Conservation (phyloP, 2,329 filamentous ascomycete species). For the Madurella mycetomatis region DNA sequence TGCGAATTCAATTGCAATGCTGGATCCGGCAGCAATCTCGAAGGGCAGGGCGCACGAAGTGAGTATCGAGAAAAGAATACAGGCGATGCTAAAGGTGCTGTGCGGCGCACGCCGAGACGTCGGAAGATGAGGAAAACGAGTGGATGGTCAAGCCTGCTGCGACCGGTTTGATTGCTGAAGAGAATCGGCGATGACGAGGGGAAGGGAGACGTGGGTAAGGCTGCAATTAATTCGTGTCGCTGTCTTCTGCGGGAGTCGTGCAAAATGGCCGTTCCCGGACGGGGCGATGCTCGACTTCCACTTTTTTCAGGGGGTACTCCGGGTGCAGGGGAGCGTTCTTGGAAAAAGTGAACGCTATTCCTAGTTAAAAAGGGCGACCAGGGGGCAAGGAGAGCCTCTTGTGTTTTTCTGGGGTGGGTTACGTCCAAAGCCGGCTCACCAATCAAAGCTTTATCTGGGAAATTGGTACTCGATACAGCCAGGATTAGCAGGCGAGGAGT, state of each 20-base stretch:
- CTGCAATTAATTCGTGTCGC: constrained; percentile 11
- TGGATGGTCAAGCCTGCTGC: constrained; percentile 27
- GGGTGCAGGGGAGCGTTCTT: constrained; percentile 1
- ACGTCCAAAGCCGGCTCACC: constrained; percentile 13
- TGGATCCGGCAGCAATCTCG: constrained; percentile 15
- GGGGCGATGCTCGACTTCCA: constrained; percentile 5
- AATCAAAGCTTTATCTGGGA: constrained; percentile 21
- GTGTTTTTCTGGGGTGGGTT: constrained; percentile 5
- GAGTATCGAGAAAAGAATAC: constrained; percentile 7
- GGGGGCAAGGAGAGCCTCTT: no score
- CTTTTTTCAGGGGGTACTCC: constrained; percentile 8
- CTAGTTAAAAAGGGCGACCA: not conserved
- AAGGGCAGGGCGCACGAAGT: constrained; percentile 6
- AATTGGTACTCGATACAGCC: constrained; percentile 19
- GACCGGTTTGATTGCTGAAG: constrained; percentile 10
- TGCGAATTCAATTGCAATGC: constrained; percentile 2
- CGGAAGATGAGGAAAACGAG: constrained; percentile 22
- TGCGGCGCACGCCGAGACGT: constrained; percentile 7
- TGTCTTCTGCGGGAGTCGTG: not conserved
- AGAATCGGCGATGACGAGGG: constrained; percentile 6
- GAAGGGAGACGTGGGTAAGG: constrained; percentile 2
- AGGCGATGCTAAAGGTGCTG: constrained; percentile 6
- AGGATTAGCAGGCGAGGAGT: constrained; percentile 1
- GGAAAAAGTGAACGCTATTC: constrained; percentile 3
- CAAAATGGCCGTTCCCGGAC: constrained; percentile 3